Evolutionary conservation across 495 filamentous ascomycete species (phyloP), one percentile per base, ranked within the genome.

Genomic region (Penicillium fimorum): DNA sequence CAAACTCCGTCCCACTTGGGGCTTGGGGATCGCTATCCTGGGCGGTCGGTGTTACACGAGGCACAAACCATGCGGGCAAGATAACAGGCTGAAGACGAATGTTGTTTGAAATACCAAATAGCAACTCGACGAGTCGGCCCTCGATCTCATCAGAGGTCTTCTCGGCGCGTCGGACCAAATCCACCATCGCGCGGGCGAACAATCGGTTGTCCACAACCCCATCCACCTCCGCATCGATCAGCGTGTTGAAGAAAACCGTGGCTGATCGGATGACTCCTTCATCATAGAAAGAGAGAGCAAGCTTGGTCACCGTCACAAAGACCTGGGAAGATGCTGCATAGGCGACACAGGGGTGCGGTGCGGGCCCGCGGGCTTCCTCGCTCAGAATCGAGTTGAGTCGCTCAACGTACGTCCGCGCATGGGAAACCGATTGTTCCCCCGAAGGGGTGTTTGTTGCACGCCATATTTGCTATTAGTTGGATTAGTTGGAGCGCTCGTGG

Each of bases 201-300:
- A 80, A 77, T 30, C 88, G 81, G 60, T 87, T 91, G 59, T 91
- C 88, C 25, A 96, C 84, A 57, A 97, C 94, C 40, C 91, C 88
- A 62, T 96, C 92, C 67, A 96, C 91, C 69, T 97, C 93, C 67
- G 90, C 92, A 62, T 99, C 93, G 58, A 99, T 88, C 45, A 99
- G 79, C 7, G 88, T 90, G 42, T 87, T 88, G 72, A 96, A 96
- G 60, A 96, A 82, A 13, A 82, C 74, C 33, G 96, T 87, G n/a
- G 87, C 88, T 59, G 89, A 89, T 41, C 85, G 82, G 52, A 96
- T 83, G 58, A 96, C 82, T 64, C 77, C 84, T 56, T 93, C 90
- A 67, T 91, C 86, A 63, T 88, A 85, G 25, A 87, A 88, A 1
- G 83, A 84, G 1, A 87, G 81, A 5, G 91, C 92, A 53, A 97